Conservation (phyloP, 768 basidiomycete species). For the Terana coerulea region DNA sequence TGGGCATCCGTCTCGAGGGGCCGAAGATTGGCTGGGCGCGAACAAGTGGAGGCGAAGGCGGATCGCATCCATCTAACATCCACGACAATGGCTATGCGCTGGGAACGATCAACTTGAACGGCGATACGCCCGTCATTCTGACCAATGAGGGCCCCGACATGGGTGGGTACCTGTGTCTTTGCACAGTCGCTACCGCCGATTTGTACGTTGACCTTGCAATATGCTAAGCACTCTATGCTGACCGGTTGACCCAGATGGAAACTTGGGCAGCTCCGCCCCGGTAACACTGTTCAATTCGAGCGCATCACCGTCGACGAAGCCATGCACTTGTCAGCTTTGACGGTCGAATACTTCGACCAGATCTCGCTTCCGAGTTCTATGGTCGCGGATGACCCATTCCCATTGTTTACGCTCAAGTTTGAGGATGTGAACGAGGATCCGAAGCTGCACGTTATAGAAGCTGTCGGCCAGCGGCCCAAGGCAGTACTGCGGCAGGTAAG, state of each 20-base stretch:
- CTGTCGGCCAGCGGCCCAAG: constrained; percentile 16
- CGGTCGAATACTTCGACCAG: constrained; percentile 29
- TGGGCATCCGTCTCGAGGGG: constrained; percentile 58
- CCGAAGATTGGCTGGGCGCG: constrained; percentile 54
- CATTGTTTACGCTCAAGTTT: neutral
- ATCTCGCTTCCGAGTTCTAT: neutral
- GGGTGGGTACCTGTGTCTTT: constrained; percentile 58
- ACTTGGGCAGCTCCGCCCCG: constrained; percentile 60
- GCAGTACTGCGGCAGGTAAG: constrained; percentile 55
- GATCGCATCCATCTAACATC: constrained; percentile 66
- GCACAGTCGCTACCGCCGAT: constrained; percentile 48
- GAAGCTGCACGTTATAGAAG: constrained; percentile 31
- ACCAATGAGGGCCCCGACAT: constrained; percentile 59
- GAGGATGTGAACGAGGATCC: constrained; percentile 28
- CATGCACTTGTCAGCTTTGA: constrained; percentile 21
- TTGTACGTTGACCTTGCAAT: constrained; percentile 32
- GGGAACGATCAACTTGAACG: constrained; percentile 59
- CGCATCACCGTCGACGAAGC: constrained; percentile 44
- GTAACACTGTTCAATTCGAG: constrained; percentile 49
- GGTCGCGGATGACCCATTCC: neutral
- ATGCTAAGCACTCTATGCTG: neutral
- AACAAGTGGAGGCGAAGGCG: constrained; percentile 57
- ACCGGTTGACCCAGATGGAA: constrained; percentile 49
- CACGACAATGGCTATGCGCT: constrained; percentile 56
- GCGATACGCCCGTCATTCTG: constrained; percentile 67